These are phyloP conservation scores for Mucor sp. DNA, from an alignment of 371 early-diverging fungal species.

Conservation along the genomic window DNA sequence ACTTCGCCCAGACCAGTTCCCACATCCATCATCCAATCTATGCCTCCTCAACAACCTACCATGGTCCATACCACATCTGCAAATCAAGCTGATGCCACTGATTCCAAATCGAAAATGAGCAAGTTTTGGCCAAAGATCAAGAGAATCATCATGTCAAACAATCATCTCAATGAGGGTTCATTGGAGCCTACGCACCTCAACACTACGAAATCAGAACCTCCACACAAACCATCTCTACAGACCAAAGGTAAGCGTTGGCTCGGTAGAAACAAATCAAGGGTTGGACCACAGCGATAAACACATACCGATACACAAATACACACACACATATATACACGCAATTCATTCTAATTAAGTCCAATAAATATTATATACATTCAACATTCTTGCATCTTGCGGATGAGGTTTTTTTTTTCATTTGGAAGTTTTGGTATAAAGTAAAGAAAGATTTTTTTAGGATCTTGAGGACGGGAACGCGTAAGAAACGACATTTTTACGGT, in stretches of 20 bases:
- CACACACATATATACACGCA: conserved; percentile 3
- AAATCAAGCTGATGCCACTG: neutral
- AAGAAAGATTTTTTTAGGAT: conserved; percentile 23
- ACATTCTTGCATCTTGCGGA: neutral
- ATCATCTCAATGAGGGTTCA: conserved; percentile 7
- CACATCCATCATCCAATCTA: conserved; percentile 5
- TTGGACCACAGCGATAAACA: conserved; percentile 22
- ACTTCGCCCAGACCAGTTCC: conserved; percentile 10
- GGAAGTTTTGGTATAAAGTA: conserved; percentile 3
- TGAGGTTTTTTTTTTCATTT: conserved; percentile 1
- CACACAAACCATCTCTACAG: neutral
- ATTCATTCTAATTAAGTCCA: conserved; percentile 14
- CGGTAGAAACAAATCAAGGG: conserved; percentile 25
- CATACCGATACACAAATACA: neutral
- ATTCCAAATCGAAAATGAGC: neutral
- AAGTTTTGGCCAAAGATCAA: conserved; percentile 39
- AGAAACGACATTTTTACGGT: conserved; percentile 40
- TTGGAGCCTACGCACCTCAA: conserved; percentile 15
- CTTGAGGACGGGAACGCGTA: conserved; percentile 57
- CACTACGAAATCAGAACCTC: conserved; percentile 4
- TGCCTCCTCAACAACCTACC: conserved; percentile 6
- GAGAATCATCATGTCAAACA: conserved; percentile 20
- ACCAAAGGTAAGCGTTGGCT: conserved; percentile 24
- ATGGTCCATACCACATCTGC: neutral
- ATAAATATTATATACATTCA: conserved; percentile 1